A percentile compares a stretch with the other conserved stretches of the same genome.
These are phyloP conservation scores for Candida orba DNA, from an alignment of 805 yeast species.

Conservation along the genomic window DNA sequence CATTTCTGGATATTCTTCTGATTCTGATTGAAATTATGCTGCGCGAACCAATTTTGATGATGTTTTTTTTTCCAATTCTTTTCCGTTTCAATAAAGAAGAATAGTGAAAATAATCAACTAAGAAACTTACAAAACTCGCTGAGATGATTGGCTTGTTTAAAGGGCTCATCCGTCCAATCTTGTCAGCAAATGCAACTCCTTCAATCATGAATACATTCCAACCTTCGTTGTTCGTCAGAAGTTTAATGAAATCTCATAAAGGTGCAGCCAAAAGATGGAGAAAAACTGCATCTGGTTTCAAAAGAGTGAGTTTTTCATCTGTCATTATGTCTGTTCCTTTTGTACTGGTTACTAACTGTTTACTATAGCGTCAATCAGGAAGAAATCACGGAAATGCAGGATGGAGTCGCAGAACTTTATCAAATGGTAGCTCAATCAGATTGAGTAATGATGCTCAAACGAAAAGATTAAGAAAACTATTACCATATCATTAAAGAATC, in stretches of 20 bases:
- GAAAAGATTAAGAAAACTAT: slow-evolving; percentile 48
- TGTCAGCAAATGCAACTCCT: background rate
- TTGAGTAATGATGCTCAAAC: slow-evolving; percentile 49
- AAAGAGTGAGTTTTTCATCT: slow-evolving; percentile 27
- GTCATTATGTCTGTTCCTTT: too few relatives aligned
- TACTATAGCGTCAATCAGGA: slow-evolving; percentile 54
- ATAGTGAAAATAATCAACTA: too few relatives aligned
- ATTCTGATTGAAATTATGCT: too few relatives aligned
- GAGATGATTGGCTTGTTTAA: slow-evolving; percentile 9
- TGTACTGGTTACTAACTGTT: too few relatives aligned
- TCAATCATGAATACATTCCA: background rate
- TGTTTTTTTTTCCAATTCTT: background rate
- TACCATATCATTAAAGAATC: slow-evolving; percentile 25
- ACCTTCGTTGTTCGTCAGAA: slow-evolving; percentile 23
- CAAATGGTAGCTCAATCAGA: slow-evolving; percentile 53
- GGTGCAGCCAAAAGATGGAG: slow-evolving; percentile 86
- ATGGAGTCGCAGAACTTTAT: slow-evolving; percentile 59
- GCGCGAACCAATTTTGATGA: too few relatives aligned
- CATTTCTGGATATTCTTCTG: too few relatives aligned
- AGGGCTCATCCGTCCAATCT: slow-evolving; percentile 6
- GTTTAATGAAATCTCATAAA: slow-evolving; percentile 66
- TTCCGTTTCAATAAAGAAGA: too few relatives aligned
- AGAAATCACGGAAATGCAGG: slow-evolving; percentile 92
- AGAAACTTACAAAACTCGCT: background rate
- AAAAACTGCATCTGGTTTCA: slow-evolving; percentile 59